Conservation (phyloP, 768 basidiomycete species). For the Amanita exitialis region DNA sequence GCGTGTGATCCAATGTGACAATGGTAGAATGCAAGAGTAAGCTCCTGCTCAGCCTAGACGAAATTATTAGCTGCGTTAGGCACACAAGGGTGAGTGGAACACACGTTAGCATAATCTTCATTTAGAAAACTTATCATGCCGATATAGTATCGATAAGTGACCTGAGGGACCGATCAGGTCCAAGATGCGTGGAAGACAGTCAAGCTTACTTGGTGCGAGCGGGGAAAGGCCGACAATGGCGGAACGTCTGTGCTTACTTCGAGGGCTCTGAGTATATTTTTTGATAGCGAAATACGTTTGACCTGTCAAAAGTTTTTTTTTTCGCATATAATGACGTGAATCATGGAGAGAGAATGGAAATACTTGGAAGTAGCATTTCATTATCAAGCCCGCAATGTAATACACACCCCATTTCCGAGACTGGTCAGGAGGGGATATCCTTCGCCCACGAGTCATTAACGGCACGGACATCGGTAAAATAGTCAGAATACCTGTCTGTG, state of each 20-base stretch:
- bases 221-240: constrained; percentile 62
- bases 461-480: not conserved
- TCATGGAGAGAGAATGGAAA: constrained; percentile 18
- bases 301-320: constrained; percentile 46
- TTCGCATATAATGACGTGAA: not conserved
- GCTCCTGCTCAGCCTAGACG: constrained; percentile 69
- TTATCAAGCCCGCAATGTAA: constrained; percentile 79
- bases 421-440: constrained; percentile 59
- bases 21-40: constrained; percentile 78
- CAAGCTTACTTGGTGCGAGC: constrained; percentile 66
- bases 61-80: not conserved
- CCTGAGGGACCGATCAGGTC: constrained; percentile 22
- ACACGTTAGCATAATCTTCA: constrained; percentile 80
- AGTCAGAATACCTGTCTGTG: constrained; percentile 46
- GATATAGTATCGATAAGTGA: constrained; percentile 90
- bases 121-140: constrained; percentile 92
- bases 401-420: constrained; percentile 90
- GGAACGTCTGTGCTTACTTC: constrained; percentile 82
- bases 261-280: constrained; percentile 86
- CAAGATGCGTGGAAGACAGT: not conserved
- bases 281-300: constrained; percentile 82
- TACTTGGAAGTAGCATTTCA: constrained; percentile 94
- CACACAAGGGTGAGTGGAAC: constrained; percentile 4
- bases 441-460: constrained; percentile 12
- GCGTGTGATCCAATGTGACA: constrained; percentile 60